Percentiles rank a stretch among this genome's conserved stretches.
Conservation (phyloP, 1,284 basidiomycete species). For the Cryptococcus neoformans region DNA sequence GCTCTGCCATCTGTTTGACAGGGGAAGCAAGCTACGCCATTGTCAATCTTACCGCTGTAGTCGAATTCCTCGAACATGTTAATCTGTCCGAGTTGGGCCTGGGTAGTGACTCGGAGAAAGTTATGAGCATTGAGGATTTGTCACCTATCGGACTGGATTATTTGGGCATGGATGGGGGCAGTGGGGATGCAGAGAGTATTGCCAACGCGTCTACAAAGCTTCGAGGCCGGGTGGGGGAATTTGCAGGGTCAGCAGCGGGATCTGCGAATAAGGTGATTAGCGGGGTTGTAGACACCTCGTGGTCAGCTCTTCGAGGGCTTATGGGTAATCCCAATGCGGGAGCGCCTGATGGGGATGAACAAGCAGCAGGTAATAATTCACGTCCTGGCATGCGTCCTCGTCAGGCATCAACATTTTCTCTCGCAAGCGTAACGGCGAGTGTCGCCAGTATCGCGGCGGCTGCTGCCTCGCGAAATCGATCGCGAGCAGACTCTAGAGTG, state of each 20-base stretch:
- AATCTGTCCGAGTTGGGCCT: conserved; percentile 78
- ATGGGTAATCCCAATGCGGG: conserved; percentile 27
- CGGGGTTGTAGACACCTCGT: conserved; percentile 78
- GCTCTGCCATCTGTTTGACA: conserved; percentile 62
- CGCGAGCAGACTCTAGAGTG: conserved; percentile 52
- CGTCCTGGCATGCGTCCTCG: conserved; percentile 51
- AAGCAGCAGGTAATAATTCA: conserved; percentile 17
- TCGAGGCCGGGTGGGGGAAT: conserved; percentile 70
- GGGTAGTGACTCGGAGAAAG: conserved; percentile 58
- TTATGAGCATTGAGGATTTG: conserved; percentile 67
- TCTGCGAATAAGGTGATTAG: conserved; percentile 79
- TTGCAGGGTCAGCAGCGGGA: conserved; percentile 58
- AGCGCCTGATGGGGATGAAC: conserved; percentile 14
- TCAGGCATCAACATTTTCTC: conserved; percentile 72
- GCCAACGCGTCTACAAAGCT: conserved; percentile 48
- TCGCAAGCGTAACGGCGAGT: conserved; percentile 69
- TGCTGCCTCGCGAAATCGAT: conserved; percentile 37
- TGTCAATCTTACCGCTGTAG: conserved; percentile 89
- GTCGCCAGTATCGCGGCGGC: conserved; percentile 55
- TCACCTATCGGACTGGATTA: conserved; percentile 65
- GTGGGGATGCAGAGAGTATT: conserved; percentile 41
- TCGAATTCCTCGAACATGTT: conserved; percentile 89
- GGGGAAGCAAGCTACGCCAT: conserved; percentile 89
- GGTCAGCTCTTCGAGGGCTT: conserved; percentile 73
- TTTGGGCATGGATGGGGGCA: conserved; percentile 30